Evolutionary conservation across 2,329 filamentous ascomycete species (phyloP).

Genomic region (Botryotinia calthae): DNA sequence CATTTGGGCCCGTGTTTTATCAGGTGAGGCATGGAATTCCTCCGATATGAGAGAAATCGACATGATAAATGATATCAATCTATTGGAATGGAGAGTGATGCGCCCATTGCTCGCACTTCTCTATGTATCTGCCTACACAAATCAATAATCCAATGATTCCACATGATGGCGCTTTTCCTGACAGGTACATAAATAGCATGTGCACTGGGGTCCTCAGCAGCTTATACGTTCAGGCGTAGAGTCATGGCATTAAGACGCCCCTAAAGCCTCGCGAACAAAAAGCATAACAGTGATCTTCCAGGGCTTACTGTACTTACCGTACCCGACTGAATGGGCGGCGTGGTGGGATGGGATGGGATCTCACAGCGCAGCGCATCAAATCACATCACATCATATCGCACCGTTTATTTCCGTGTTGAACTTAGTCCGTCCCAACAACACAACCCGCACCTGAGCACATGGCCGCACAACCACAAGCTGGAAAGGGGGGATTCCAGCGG

Average conservation of each 20-base stretch:
- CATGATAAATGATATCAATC: neutral
- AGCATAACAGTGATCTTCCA: slow-evolving; percentile 8
- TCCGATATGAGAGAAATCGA: neutral
- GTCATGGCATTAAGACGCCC: neutral
- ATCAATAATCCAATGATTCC: neutral
- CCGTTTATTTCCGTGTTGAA: slow-evolving; percentile 16
- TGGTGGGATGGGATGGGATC: neutral
- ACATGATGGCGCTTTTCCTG: neutral
- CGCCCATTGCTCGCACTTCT: neutral
- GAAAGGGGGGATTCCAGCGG: neutral
- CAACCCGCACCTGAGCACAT: slow-evolving; percentile 8
- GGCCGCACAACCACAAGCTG: slow-evolving; percentile 15
- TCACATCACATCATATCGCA: slow-evolving; percentile 12
- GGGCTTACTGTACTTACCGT: slow-evolving; percentile 8
- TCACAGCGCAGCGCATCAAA: neutral
- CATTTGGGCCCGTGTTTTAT: slow-evolving; percentile 1
- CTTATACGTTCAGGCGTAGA: neutral
- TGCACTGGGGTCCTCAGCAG: neutral
- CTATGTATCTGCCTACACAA: slow-evolving; percentile 5
- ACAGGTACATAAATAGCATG: slow-evolving; percentile 10
- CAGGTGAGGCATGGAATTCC: neutral
- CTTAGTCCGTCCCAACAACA: slow-evolving; percentile 3
- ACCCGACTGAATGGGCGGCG: slow-evolving; percentile 20
- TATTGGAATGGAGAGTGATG: neutral
- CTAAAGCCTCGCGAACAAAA: slow-evolving; percentile 8